Conservation (phyloP, 768 basidiomycete species). For the Cystobasidium onofrii region DNA sequence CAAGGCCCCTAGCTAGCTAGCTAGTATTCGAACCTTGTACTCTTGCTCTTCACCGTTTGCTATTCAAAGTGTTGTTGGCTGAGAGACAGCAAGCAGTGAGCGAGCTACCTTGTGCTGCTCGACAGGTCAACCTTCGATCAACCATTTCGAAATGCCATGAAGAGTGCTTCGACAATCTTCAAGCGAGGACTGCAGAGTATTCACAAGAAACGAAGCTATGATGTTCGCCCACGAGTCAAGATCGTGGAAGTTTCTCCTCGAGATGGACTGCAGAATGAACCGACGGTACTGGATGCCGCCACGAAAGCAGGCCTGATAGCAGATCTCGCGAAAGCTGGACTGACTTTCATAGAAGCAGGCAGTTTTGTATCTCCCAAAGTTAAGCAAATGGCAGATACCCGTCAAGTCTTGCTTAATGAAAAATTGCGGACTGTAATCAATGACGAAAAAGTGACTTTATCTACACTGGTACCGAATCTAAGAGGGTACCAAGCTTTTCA, state of each 20-base stretch:
- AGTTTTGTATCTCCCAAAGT: conserved; percentile 27
- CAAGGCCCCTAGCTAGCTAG: no score
- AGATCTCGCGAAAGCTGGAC: conserved; percentile 14
- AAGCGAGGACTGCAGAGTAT: not conserved
- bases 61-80: not conserved
- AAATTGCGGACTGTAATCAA: not conserved
- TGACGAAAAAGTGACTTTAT: not conserved
- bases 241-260: conserved; percentile 29
- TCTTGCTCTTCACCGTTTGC: not conserved
- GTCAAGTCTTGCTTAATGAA: conserved; percentile 20
- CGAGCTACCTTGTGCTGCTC: not conserved
- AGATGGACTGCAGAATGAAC: conserved; percentile 35
- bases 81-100: not conserved
- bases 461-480: conserved; percentile 27
- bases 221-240: not conserved
- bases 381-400: conserved; percentile 34
- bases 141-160: not conserved
- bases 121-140: not conserved
- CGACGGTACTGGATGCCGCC: not conserved
- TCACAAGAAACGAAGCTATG: not conserved
- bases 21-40: not conserved
- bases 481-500: conserved; percentile 18
- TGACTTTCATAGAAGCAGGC: conserved; percentile 31
- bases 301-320: conserved; percentile 31
- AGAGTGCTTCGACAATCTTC: not conserved